These are phyloP conservation scores for Cairneyella variabilis DNA, from an alignment of 495 filamentous ascomycete species.

Conservation along the genomic window DNA sequence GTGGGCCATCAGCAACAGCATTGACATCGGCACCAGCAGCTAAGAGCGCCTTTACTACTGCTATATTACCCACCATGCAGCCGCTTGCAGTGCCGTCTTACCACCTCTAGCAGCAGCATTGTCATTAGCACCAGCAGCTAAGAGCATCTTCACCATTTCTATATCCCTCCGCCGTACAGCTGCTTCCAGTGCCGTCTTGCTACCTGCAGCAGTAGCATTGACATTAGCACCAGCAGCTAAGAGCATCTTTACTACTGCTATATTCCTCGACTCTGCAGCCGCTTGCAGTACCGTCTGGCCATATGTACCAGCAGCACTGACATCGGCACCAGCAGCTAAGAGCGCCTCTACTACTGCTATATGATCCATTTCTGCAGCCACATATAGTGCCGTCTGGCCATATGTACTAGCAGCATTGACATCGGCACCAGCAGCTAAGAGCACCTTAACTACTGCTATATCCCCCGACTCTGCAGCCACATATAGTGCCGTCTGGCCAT, in stretches of 20 bases:
- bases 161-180: neutral
- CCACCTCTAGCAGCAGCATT: neutral
- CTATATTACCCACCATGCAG: neutral
- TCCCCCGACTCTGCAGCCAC: neutral
- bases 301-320: neutral
- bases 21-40: conserved; percentile 8
- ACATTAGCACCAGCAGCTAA: conserved; percentile 13
- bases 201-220: neutral
- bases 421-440: conserved; percentile 13
- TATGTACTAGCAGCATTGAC: neutral
- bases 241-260: conserved; percentile 9
- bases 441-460: conserved; percentile 9
- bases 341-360: conserved; percentile 9
- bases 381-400: neutral
- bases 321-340: conserved; percentile 13
- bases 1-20: neutral
- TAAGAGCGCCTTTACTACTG: conserved; percentile 4
- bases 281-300: neutral
- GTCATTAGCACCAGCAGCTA: neutral
- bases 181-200: neutral
- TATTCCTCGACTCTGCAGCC: conserved; percentile 1
- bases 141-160: conserved; percentile 3
- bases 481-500: neutral
- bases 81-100: neutral
- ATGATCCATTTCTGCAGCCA: conserved; percentile 1